Evolutionary conservation across 2,329 filamentous ascomycete genomes (phyloP), one percentile per base, ranked within the genome.

Genomic region (Exophiala sp.): DNA sequence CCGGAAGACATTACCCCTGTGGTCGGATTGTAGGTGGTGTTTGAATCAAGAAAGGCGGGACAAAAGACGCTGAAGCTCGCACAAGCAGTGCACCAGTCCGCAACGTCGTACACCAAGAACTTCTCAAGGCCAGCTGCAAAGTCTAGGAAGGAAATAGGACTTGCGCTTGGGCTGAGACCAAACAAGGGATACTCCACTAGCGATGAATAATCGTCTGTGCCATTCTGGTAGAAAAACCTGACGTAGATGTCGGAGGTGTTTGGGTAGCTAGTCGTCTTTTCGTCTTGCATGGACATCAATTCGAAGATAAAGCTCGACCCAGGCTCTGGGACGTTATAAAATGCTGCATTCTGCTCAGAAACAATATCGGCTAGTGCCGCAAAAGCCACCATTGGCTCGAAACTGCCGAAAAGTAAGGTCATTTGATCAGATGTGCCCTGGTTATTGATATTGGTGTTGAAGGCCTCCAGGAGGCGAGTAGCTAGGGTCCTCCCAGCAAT

Each of bases 221-320:
- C 79, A 61, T 85, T 84, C 61, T 78, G 78, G 67, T 80, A 77
- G 52, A 76, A 70, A 64, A 84, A 82, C 16, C 78, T 75, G 29
- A 84, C 76, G 66, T 69, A 80, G 38, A 85, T 71, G 18, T 82
- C 71, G 2, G 69, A 65, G 0, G 63, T 62, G 11, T 58, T 47
- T 0, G 76, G 75, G 50, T 76, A 78, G 18, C 64, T 62, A n/a
- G 50, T 48, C 14, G 61, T 54, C 21, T 59, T 53, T 42, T 70
- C 67, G 34, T 61, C 63, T 10, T 69, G 67, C 41, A 71, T 65
- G 52, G 73, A 76, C 65, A 75, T 80, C 9, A 83, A 69, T 61
- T 83, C 80, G 49, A 82, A 77, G 5, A 77, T 69, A 45, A 79
- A 69, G 2, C 75, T 76, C 5, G 76, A 73, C 3, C 75, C 79